Percentiles rank a stretch among this genome's conserved stretches.
These are phyloP conservation scores for Podila epigama DNA, from an alignment of 192 early-diverging fungal genomes.

Conservation along the genomic window DNA sequence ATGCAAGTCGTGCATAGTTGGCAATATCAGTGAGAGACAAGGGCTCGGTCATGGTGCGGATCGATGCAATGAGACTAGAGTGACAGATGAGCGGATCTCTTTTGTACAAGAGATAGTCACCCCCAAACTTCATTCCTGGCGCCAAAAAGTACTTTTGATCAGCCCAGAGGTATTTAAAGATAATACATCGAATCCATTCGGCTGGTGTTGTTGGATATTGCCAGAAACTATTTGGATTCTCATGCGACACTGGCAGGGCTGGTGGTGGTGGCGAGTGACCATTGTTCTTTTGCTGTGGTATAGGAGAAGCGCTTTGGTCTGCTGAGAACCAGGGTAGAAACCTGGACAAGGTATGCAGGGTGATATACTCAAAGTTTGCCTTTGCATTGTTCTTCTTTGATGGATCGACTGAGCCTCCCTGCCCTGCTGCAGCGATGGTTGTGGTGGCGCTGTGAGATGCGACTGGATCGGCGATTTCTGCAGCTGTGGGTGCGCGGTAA, in stretches of 20 bases:
- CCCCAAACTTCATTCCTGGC: conserved; percentile 84
- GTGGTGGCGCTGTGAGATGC: conserved; percentile 15
- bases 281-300: too few relatives aligned
- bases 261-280: not conserved
- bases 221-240: too few relatives aligned
- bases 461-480: not conserved
- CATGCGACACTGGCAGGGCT: too few relatives aligned
- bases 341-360: not conserved
- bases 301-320: too few relatives aligned
- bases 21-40: conserved; percentile 64
- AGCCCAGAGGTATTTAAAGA: conserved; percentile 73
- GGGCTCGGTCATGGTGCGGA: conserved; percentile 37
- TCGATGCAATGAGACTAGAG: conserved; percentile 66
- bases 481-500: not conserved
- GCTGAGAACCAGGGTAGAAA: not conserved
- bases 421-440: not conserved
- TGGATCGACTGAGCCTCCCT: not conserved
- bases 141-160: conserved; percentile 71
- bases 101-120: conserved; percentile 85
- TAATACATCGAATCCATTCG: conserved; percentile 46
- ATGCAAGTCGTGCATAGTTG: conserved; percentile 68
- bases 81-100: conserved; percentile 78
- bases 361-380: not conserved
- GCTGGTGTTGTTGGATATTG: conserved; percentile 45
- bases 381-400: not conserved